These are phyloP conservation scores for Solanum bulbocastanum DNA, from an alignment of 257 asterid genomes.

Conservation along the genomic window DNA sequence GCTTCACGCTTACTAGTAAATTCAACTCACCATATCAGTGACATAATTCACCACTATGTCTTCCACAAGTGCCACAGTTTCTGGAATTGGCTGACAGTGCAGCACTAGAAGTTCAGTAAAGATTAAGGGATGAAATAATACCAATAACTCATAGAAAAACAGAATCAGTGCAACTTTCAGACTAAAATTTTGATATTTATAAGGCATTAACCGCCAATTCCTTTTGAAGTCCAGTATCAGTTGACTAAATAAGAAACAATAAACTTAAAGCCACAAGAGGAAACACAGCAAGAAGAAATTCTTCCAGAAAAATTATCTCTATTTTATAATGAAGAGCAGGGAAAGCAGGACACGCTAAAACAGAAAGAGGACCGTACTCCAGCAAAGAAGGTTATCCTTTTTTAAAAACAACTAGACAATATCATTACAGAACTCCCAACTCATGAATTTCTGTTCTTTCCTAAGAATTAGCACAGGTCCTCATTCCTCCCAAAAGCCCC, in stretches of 20 bases:
- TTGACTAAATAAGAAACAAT: not conserved
- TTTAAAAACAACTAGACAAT: not conserved
- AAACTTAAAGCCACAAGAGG: not conserved
- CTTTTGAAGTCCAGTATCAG: not conserved
- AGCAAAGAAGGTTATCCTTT: not conserved
- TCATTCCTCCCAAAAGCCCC: not conserved
- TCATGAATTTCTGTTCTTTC: not conserved
- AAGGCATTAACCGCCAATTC: not conserved
- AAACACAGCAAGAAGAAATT: not conserved
- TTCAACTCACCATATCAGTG: constrained; percentile 57
- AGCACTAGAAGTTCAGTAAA: not conserved
- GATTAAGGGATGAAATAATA: not conserved
- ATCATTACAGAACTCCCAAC: not conserved
- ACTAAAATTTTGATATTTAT: not conserved
- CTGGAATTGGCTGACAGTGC: constrained; percentile 65
- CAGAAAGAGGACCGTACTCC: not conserved
- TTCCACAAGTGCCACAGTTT: constrained; percentile 78
- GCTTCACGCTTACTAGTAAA: not conserved
- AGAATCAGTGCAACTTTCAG: not conserved
- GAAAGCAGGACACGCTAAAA: not conserved
- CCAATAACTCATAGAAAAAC: not conserved
- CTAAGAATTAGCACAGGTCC: not conserved
- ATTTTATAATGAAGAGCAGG: not conserved
- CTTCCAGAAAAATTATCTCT: not conserved
- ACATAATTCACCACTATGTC: constrained; percentile 92